Evolutionary conservation across 2,329 filamentous ascomycete species (phyloP).

Genomic region (Escovopsis weberi): DNA sequence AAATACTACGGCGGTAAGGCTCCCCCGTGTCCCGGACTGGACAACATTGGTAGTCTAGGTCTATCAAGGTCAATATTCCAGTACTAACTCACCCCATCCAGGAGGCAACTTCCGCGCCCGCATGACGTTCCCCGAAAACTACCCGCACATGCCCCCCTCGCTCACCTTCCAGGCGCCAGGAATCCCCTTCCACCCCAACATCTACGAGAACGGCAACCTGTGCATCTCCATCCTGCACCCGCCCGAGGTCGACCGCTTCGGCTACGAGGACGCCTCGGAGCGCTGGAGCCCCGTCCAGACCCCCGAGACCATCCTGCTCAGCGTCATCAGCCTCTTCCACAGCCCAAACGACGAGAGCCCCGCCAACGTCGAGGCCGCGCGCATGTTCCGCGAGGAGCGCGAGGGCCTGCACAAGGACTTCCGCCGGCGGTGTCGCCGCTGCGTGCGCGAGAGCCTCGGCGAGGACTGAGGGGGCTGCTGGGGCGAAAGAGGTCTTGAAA

Average conservation of each 20-base stretch:
- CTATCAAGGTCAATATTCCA: too few relatives aligned
- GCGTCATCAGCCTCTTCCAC: conserved; percentile 82
- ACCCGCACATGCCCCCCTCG: conserved; percentile 76
- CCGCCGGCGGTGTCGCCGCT: conserved; percentile 59
- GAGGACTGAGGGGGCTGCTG: conserved; percentile 35
- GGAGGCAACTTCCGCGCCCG: conserved; percentile 85
- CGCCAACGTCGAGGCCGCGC: conserved; percentile 86
- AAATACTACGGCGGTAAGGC: conserved; percentile 77
- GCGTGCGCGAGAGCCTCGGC: conserved; percentile 69
- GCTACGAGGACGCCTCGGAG: conserved; percentile 82
- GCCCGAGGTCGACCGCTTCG: conserved; percentile 84
- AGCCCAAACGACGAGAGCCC: conserved; percentile 92
- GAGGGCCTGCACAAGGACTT: conserved; percentile 54
- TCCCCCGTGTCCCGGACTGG: too few relatives aligned
- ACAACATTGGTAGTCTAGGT: too few relatives aligned
- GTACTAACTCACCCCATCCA: conserved; percentile 20
- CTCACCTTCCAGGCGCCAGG: conserved; percentile 67
- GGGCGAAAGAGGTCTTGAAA: background rate
- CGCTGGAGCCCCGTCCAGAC: conserved; percentile 92
- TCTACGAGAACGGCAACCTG: conserved; percentile 74
- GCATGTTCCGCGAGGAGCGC: conserved; percentile 68
- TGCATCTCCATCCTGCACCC: conserved; percentile 97
- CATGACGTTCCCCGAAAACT: conserved; percentile 69
- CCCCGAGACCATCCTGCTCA: conserved; percentile 84
- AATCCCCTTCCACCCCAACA: conserved; percentile 84